Base-by-base conservation (phyloP, 2,329 filamentous ascomycete species). In the Microsporum canis region DNA sequence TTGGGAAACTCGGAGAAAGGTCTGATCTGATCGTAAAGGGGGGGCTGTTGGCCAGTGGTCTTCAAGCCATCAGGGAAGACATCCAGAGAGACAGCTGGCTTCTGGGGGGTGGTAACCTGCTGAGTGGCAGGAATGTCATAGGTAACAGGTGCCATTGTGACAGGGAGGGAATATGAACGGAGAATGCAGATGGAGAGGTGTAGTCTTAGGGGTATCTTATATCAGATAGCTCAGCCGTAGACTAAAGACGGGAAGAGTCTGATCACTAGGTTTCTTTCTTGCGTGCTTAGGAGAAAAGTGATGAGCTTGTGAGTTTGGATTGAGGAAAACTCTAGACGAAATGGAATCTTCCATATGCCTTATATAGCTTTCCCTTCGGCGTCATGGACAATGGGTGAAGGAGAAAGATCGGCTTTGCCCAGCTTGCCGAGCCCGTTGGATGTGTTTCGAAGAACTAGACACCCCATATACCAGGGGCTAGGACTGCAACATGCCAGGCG, bases 1-100 rank as follows among this genome's bases (percentile, higher is more conserved):
- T 82, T 82, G 49, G 88, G 88, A 68, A 91, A 92, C 14, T 81
- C 79, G 0, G 81, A 78, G 71, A 89, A 92, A 0, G 87, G 82
- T 57, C 76, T 77, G n/a, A 92, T 73, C 6, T 80, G 75, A 36
- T 84, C 78, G 69, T 86, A 86, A 38, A 88, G 72, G 0, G 89
- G 88, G 29, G 82, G 78, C 66, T 88, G 86, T 71, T 92, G 88
- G 43, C 88, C 88, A 0, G 86, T 82, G 23, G 85, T 87, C 68
- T 83, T 85, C 67, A 86, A 77, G 7, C 84, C 84, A 68, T 87
- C 84, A 7, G 84, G 84, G 70, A 86, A 87, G 66, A 83, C 73
- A 60, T 75, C 58, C 43, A 62, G 12, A 27, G 63, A 60, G 34
- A 57, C 33, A 12, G 57, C 33, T 36, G 57, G 36, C 49, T 53